phyloP scores from a whole-genome alignment of 129 eudicot species.

The Smallanthus sonchifolius region DNA sequence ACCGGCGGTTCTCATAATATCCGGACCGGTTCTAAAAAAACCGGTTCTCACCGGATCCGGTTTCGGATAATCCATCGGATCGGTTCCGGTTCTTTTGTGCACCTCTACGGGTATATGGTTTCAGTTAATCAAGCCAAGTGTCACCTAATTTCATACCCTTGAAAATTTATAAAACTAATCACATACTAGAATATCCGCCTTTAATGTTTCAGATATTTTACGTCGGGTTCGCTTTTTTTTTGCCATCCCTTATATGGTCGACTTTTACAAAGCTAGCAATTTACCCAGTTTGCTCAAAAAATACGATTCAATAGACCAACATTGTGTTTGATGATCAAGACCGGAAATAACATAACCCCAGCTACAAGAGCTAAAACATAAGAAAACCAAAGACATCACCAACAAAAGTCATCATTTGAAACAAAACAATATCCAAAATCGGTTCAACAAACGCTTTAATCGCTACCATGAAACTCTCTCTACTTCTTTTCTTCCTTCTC shows the following conservation, averaged over 20 bases:
- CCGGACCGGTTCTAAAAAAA: no score
- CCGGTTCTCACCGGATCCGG: no score
- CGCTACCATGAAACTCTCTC: background rate
- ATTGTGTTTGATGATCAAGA: background rate
- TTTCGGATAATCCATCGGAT: no score
- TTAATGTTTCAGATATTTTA: no score
- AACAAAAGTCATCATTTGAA: background rate
- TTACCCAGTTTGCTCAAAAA: background rate
- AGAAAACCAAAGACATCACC: background rate
- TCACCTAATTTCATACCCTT: no score
- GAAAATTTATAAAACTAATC: no score
- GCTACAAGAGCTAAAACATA: slow-evolving; percentile 8
- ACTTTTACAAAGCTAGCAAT: background rate
- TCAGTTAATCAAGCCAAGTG: no score
- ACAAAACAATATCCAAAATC: slow-evolving; percentile 9
- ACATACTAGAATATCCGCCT: no score
- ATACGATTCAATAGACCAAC: background rate
- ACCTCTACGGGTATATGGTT: no score
- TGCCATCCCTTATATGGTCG: background rate
- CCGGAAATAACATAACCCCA: background rate
- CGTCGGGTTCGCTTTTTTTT: no score
- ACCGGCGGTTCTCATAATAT: no score
- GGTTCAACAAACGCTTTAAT: slow-evolving; percentile 4
- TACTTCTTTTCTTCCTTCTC: slow-evolving; percentile 85
- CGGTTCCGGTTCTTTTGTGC: no score